These are phyloP conservation scores for Thelephora terrestris DNA, from an alignment of 1,284 basidiomycete genomes.

Conservation along the genomic window DNA sequence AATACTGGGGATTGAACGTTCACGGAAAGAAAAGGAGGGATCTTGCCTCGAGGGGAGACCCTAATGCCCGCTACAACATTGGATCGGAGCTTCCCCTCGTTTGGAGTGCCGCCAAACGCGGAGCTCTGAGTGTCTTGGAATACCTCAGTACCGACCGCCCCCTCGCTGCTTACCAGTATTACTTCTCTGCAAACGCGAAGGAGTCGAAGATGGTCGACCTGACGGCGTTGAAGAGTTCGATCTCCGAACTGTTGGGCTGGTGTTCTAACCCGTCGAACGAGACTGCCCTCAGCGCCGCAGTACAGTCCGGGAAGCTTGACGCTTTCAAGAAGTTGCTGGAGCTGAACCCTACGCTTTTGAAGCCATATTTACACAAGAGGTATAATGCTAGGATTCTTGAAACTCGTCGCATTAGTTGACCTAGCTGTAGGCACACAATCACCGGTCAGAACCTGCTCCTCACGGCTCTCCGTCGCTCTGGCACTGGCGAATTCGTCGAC, in stretches of 20 bases:
- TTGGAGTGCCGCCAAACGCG: conserved; percentile 30
- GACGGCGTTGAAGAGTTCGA: conserved; percentile 18
- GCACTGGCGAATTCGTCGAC: conserved; percentile 30
- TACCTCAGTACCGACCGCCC: conserved; percentile 32
- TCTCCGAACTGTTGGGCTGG: conserved; percentile 39
- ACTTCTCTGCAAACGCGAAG: conserved; percentile 28
- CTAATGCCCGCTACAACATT: conserved; percentile 22
- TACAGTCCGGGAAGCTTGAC: conserved; percentile 25
- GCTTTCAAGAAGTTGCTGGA: conserved; percentile 32
- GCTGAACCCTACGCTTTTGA: conserved; percentile 30
- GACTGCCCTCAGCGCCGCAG: conserved; percentile 34
- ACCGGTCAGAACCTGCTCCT: conserved; percentile 32
- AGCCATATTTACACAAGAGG: conserved; percentile 3
- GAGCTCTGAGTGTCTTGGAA: conserved; percentile 29
- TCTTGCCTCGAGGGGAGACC: conserved; percentile 36
- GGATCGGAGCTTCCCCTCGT: conserved; percentile 24
- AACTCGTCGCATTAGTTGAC: background rate
- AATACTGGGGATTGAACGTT: conserved; percentile 47
- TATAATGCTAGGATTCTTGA: background rate
- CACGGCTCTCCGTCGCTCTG: conserved; percentile 27
- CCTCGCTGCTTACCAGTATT: conserved; percentile 30
- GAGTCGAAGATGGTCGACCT: conserved; percentile 21
- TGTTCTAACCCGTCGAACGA: conserved; percentile 33
- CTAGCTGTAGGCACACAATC: conserved; percentile 23
- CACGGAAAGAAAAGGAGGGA: conserved; percentile 50